Conservation (phyloP, 2,329 filamentous ascomycete species). For the Pseudogymnoascus sp. region DNA sequence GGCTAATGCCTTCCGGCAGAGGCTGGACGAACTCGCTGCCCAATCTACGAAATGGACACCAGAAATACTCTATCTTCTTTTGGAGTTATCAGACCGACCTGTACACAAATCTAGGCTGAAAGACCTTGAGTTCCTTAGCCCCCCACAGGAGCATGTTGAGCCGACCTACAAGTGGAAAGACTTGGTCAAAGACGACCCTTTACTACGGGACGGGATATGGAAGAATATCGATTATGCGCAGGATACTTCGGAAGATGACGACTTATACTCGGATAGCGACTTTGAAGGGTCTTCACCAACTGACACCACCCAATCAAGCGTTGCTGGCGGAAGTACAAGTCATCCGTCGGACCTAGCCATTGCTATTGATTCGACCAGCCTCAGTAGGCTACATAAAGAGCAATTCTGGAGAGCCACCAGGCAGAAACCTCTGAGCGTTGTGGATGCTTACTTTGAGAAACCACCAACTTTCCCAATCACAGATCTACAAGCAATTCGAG, state of each 20-base stretch:
- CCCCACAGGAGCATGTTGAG: slow-evolving; percentile 37
- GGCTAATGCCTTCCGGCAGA: slow-evolving; percentile 57
- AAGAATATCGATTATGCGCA: slow-evolving; percentile 57
- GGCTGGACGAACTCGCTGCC: slow-evolving; percentile 52
- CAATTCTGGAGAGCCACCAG: slow-evolving; percentile 40
- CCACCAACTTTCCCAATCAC: slow-evolving; percentile 17
- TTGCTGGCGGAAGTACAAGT: slow-evolving; percentile 22
- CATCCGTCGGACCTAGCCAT: slow-evolving; percentile 29
- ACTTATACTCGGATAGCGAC: slow-evolving; percentile 29
- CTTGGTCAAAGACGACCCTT: slow-evolving; percentile 68
- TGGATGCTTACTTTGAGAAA: slow-evolving; percentile 7
- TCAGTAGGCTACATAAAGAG: slow-evolving; percentile 35
- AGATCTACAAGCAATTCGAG: slow-evolving; percentile 67
- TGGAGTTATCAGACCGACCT: slow-evolving; percentile 77
- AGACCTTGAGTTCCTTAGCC: slow-evolving; percentile 50
- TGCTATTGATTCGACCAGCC: slow-evolving; percentile 25
- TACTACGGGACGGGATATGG: slow-evolving; percentile 66
- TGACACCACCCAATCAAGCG: slow-evolving; percentile 27
- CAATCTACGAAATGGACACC: slow-evolving; percentile 60
- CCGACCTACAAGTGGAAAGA: slow-evolving; percentile 68
- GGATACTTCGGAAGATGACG: slow-evolving; percentile 54
- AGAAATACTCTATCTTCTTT: slow-evolving; percentile 69
- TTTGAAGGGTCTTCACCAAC: slow-evolving; percentile 31
- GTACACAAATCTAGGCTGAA: slow-evolving; percentile 60
- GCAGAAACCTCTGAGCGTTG: neutral